These are phyloP conservation scores for Mallotus repandus DNA, from an alignment of 441 rosid species.

Conservation along the genomic window DNA sequence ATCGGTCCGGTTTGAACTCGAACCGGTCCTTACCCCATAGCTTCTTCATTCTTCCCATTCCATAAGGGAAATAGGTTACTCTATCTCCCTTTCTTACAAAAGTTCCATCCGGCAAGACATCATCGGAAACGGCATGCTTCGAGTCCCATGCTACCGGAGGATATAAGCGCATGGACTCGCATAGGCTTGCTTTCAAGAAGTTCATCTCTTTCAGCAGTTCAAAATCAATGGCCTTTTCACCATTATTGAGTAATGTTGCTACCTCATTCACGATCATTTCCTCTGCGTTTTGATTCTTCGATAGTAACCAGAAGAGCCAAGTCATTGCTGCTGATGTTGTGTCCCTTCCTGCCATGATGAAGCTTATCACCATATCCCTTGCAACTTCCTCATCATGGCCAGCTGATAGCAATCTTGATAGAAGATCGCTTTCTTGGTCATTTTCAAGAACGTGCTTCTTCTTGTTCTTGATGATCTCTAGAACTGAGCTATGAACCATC, in stretches of 20 bases:
- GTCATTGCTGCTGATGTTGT: constrained; percentile 83
- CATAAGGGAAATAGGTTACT: constrained; percentile 75
- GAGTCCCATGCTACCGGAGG: constrained; percentile 94
- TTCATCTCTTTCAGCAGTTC: constrained; percentile 58
- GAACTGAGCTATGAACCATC: constrained; percentile 48
- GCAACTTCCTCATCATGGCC: constrained; percentile 51
- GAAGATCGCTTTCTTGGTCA: constrained; percentile 43
- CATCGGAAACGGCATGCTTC: constrained; percentile 56
- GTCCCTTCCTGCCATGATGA: constrained; percentile 83
- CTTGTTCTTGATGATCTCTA: constrained; percentile 44
- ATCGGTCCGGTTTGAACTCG: constrained; percentile 68
- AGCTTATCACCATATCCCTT: constrained; percentile 75
- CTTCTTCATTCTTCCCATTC: constrained; percentile 85
- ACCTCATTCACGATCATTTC: constrained; percentile 39
- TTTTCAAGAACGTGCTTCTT: constrained; percentile 33
- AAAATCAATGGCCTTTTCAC: constrained; percentile 35
- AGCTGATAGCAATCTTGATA: constrained; percentile 53
- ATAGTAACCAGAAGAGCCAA: constrained; percentile 83
- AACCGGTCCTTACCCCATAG: constrained; percentile 65
- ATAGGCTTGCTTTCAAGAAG: constrained; percentile 60
- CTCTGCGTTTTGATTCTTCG: constrained; percentile 36
- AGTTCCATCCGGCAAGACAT: constrained; percentile 70
- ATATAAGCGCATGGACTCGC: constrained; percentile 80
- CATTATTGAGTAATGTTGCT: constrained; percentile 18
- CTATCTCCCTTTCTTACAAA: constrained; percentile 59